These are phyloP conservation scores for Nitzschia sp. DNA, from an alignment of 108 stramenopile genomes.

Conservation along the genomic window DNA sequence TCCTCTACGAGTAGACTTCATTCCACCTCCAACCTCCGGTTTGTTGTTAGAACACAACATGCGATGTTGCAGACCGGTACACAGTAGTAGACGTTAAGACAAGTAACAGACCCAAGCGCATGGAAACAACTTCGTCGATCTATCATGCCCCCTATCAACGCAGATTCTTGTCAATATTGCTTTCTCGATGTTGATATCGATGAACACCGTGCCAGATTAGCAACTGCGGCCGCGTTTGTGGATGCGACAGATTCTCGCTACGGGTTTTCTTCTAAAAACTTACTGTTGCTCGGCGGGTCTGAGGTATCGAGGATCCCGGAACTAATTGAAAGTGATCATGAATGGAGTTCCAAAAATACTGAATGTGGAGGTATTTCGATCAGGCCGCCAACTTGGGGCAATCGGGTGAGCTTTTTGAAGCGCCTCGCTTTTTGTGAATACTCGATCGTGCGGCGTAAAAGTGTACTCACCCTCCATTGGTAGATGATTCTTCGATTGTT, in stretches of 20 bases:
- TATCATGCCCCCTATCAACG: slow-evolving; percentile 10
- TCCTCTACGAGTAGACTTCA: no score
- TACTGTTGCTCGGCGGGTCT: slow-evolving; percentile 68
- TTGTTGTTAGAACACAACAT: neutral
- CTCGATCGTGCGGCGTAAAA: no score
- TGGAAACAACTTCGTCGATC: no score
- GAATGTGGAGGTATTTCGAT: slow-evolving; percentile 31
- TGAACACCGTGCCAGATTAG: slow-evolving; percentile 38
- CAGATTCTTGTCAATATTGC: slow-evolving; percentile 26
- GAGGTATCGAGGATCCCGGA: slow-evolving; percentile 75
- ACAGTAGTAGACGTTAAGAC: neutral
- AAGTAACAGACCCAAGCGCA: neutral
- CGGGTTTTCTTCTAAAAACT: slow-evolving; percentile 71
- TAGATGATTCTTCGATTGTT: slow-evolving; percentile 71
- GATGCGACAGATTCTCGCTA: slow-evolving; percentile 77
- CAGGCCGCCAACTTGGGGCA: slow-evolving; percentile 24
- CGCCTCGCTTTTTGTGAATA: slow-evolving; percentile 27
- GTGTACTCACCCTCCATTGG: no score
- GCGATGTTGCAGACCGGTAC: no score
- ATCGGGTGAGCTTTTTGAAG: slow-evolving; percentile 9
- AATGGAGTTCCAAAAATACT: slow-evolving; percentile 38
- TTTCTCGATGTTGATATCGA: slow-evolving; percentile 58
- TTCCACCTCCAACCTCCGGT: neutral
- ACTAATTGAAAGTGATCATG: slow-evolving; percentile 66
- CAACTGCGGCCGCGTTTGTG: slow-evolving; percentile 76